Conservation (phyloP, 768 basidiomycete species). For the Lyophyllum semitale region DNA sequence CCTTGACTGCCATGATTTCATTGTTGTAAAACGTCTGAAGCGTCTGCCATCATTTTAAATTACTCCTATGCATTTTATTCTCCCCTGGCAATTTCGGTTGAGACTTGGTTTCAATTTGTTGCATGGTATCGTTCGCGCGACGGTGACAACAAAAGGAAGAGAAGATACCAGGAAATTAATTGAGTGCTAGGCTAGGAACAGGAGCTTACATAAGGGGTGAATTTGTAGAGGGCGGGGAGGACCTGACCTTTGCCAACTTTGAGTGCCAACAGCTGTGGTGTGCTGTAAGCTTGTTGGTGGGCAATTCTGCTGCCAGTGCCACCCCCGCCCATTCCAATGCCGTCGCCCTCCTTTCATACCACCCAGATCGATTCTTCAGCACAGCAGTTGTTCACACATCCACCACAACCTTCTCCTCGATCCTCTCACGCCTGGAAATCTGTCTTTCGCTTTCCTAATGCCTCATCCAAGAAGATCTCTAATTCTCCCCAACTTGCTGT, state of each 20-base stretch:
- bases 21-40: neutral
- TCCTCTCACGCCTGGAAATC: constrained; percentile 64
- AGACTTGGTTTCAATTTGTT: too few species aligned
- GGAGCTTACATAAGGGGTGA: constrained; percentile 16
- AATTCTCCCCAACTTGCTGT: constrained; percentile 48
- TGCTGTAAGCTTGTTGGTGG: constrained; percentile 1
- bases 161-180: constrained; percentile 6
- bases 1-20: constrained; percentile 9
- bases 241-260: neutral
- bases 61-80: too few species aligned
- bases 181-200: neutral
- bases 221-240: constrained; percentile 1
- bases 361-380: constrained; percentile 14
- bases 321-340: constrained; percentile 15
- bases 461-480: constrained; percentile 62
- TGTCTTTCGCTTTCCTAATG: constrained; percentile 68
- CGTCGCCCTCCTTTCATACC: constrained; percentile 18
- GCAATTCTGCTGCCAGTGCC: neutral
- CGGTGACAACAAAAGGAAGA: constrained; percentile 1
- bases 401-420: constrained; percentile 23
- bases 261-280: constrained; percentile 3
- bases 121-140: neutral
- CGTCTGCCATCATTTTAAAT: too few species aligned
- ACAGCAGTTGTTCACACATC: constrained; percentile 18
- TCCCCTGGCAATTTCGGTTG: too few species aligned